These are phyloP conservation scores for Begonia loranthoides DNA, from an alignment of 306 rosid species.

Conservation along the genomic window DNA sequence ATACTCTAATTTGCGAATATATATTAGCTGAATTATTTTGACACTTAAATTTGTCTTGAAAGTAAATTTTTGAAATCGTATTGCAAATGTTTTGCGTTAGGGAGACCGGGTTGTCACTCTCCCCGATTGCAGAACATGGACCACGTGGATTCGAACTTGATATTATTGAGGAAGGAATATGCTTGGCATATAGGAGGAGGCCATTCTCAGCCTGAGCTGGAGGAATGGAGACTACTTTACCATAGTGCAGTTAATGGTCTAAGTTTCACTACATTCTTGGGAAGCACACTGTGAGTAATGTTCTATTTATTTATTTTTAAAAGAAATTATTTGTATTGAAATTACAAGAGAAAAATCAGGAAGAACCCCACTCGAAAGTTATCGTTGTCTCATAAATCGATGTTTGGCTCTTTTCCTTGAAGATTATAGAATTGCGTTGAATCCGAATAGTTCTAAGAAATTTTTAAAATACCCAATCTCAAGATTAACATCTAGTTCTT, in stretches of 20 bases:
- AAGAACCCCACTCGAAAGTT: no score
- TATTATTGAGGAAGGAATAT: constrained; percentile 59
- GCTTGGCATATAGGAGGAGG: constrained; percentile 97
- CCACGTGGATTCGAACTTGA: constrained; percentile 27
- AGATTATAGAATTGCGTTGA: neutral
- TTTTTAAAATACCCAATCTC: no score
- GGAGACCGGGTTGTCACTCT: constrained; percentile 59
- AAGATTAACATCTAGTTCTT: no score
- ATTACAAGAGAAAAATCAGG: no score
- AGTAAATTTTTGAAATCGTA: no score
- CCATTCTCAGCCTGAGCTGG: constrained; percentile 61
- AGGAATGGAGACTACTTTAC: constrained; percentile 81
- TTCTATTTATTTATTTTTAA: neutral
- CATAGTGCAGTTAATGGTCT: constrained; percentile 78
- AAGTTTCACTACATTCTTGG: constrained; percentile 89
- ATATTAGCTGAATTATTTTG: no score
- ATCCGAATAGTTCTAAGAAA: no score
- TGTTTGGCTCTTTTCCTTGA: neutral
- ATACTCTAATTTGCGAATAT: no score
- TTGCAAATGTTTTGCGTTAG: constrained; percentile 22
- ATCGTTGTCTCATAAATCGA: no score
- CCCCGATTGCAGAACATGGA: constrained; percentile 43
- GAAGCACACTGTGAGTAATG: constrained; percentile 59
- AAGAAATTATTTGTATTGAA: neutral
- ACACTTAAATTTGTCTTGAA: no score